Base-by-base conservation (phyloP, 2,329 filamentous ascomycete genomes). In the Zasmidium angulare region DNA sequence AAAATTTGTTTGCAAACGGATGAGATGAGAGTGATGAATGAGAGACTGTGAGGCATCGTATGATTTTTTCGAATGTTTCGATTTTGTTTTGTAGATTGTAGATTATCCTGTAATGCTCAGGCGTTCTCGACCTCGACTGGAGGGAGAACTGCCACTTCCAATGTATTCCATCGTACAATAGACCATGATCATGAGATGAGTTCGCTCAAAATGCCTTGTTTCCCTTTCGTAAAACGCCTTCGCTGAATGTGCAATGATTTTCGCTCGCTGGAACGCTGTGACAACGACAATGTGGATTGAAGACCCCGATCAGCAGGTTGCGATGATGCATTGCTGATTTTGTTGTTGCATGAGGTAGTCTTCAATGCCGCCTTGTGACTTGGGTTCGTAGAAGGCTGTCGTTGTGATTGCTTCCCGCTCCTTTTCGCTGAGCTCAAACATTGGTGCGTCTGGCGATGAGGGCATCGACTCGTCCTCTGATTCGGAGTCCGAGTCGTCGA, bases 391-490 rank as follows among this genome's bases (percentile, higher is more conserved):
- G 71, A 76, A 78, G 59, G 71, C 70, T 60, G 78, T 78, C 43
- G 77, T 79, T 68, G 78, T 74, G 70, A 80, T 78, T 50, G 77
- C 72, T 66, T 72, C 69, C 60, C 68, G 69, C 63, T 80, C 71
- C 71, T 81, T 79, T 56, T 80, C 75, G 50, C 74, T 75, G 69
- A 79, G 76, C 61, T 81, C 76, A 68, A 81, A 71, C 12, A 71
- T 71, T 20, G 75, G 64, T 62, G 76, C 72, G 23, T 78, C 77
- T 47, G 80, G 80, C 48, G 80, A 80, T 48, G 74, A 71, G 51
- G 78, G 79, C 58, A 78, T 77, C 24, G 75, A 75, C 58, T 81
- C 79, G 70, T 82, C 79, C 59, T 81, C 79, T 3, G 77, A 79
- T 29, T 62, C 59, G 17, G 64, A 67, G 52, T 71, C 69, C 65